A percentile compares a stretch with the other conserved stretches of the same genome.
These are phyloP conservation scores for Penicillium paradoxum DNA, from an alignment of 495 filamentous ascomycete genomes.

Conservation along the genomic window DNA sequence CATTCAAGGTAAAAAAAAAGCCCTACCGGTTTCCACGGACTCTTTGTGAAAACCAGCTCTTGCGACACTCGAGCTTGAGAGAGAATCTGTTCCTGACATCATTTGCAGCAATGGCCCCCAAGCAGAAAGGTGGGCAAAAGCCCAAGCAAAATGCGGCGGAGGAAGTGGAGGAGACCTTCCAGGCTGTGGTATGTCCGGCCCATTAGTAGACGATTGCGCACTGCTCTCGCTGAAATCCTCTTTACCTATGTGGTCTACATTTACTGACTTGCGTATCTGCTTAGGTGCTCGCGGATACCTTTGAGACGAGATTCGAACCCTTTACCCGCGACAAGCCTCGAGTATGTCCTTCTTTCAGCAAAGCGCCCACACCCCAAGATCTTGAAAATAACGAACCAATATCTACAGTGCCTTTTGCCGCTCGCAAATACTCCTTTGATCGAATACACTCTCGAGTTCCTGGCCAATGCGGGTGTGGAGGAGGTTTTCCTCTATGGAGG, in stretches of 20 bases:
- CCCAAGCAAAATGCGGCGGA: constrained; percentile 55
- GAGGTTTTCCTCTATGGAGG: constrained; percentile 91
- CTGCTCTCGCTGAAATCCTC: constrained; percentile 8
- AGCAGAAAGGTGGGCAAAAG: constrained; percentile 63
- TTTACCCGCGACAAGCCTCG: constrained; percentile 86
- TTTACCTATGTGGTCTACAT: not conserved
- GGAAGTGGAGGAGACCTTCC: constrained; percentile 75
- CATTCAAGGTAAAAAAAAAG: constrained; percentile 1
- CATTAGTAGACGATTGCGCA: not conserved
- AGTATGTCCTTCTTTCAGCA: constrained; percentile 47
- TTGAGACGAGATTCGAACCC: constrained; percentile 83
- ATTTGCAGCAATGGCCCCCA: constrained; percentile 35
- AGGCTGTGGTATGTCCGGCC: constrained; percentile 69
- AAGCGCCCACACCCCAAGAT: not conserved
- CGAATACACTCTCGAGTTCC: constrained; percentile 95
- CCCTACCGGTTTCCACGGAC: not conserved
- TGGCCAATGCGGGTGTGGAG: constrained; percentile 86
- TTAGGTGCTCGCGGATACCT: constrained; percentile 84
- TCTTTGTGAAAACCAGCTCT: not conserved
- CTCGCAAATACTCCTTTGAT: constrained; percentile 92
- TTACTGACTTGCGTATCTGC: constrained; percentile 7
- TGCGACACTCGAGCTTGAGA: constrained; percentile 3
- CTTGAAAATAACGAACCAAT: not conserved
- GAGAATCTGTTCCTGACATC: not conserved
- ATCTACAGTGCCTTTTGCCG: constrained; percentile 77